A percentile compares a stretch with the other conserved stretches of the same genome.
Evolutionary conservation across 768 basidiomycete genomes (phyloP).

Genomic region (Multifurca ochricompacta): DNA sequence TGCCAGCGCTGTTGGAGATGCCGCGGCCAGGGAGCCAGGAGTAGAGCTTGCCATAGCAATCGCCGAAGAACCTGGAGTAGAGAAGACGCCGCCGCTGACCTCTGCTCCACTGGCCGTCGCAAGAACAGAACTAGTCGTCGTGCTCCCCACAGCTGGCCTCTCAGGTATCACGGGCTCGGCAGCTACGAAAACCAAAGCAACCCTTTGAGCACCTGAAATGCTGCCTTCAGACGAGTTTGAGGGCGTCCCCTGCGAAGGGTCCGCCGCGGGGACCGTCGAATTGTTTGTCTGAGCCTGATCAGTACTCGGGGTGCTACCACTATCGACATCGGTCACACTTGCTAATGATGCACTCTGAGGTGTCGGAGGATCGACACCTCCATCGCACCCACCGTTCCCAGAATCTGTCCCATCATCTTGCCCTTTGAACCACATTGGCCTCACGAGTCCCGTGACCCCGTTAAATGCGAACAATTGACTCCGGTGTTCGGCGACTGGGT

Average conservation of each 20-base stretch:
- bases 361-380: conserved; percentile 12
- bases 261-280: not conserved
- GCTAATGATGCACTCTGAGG: conserved; percentile 10
- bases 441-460: conserved; percentile 37
- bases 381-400: conserved; percentile 14
- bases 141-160: not conserved
- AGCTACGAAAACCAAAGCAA: conserved; percentile 48
- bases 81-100: not conserved
- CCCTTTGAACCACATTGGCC: conserved; percentile 42
- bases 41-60: not conserved
- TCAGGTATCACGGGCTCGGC: conserved; percentile 28
- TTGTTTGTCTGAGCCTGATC: not conserved
- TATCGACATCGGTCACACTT: conserved; percentile 8
- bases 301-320: not conserved
- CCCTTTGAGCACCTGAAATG: conserved; percentile 31
- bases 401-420: conserved; percentile 25
- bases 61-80: not conserved
- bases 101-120: conserved; percentile 10
- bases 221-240: conserved; percentile 18
- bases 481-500: conserved; percentile 26
- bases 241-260: not conserved
- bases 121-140: not conserved
- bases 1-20: not conserved
- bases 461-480: conserved; percentile 60
- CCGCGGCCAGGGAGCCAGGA: not conserved